Conservation (phyloP, 2,329 filamentous ascomycete genomes). For the Alternaria sp. region DNA sequence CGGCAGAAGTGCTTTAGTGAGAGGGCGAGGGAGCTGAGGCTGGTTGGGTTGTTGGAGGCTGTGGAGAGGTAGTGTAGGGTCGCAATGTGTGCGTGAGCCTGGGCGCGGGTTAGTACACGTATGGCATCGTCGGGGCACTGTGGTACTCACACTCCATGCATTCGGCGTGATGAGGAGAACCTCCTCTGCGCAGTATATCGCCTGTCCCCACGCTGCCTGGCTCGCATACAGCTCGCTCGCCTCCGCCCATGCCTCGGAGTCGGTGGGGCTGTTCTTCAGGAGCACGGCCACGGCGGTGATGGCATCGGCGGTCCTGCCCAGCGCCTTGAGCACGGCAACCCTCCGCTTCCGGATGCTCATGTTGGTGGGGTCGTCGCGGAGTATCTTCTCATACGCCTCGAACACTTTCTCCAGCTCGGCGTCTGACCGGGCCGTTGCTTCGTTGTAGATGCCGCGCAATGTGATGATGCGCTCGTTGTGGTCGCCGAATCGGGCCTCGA, state of each 20-base stretch:
- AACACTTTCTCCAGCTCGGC: constrained; percentile 72
- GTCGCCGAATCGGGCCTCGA: constrained; percentile 80
- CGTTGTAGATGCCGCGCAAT: constrained; percentile 80
- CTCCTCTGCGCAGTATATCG: constrained; percentile 88
- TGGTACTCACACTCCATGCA: constrained; percentile 82
- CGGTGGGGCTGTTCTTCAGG: constrained; percentile 83
- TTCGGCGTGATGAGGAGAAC: constrained; percentile 86
- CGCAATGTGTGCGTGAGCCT: constrained; percentile 87
- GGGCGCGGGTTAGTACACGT: constrained; percentile 2
- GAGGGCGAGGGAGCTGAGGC: constrained; percentile 63
- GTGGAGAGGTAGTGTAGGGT: constrained; percentile 78
- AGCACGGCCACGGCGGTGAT: constrained; percentile 75
- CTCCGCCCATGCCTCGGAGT: constrained; percentile 93
- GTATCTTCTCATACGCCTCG: constrained; percentile 76
- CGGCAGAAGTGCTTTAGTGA: constrained; percentile 85
- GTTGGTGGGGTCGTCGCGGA: constrained; percentile 77
- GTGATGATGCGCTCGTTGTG: constrained; percentile 87
- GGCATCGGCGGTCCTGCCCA: constrained; percentile 74
- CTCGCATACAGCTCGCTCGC: constrained; percentile 83
- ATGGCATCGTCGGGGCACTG: background rate
- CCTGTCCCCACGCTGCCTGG: constrained; percentile 80
- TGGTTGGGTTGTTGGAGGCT: constrained; percentile 31
- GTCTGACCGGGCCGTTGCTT: constrained; percentile 75
- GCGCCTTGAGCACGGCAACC: constrained; percentile 76
- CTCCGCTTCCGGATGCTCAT: constrained; percentile 85